Percentiles rank a stretch among this genome's conserved stretches.
These are phyloP conservation scores for Anthostomella pinea DNA, from an alignment of 2,329 filamentous ascomycete genomes.

Conservation along the genomic window DNA sequence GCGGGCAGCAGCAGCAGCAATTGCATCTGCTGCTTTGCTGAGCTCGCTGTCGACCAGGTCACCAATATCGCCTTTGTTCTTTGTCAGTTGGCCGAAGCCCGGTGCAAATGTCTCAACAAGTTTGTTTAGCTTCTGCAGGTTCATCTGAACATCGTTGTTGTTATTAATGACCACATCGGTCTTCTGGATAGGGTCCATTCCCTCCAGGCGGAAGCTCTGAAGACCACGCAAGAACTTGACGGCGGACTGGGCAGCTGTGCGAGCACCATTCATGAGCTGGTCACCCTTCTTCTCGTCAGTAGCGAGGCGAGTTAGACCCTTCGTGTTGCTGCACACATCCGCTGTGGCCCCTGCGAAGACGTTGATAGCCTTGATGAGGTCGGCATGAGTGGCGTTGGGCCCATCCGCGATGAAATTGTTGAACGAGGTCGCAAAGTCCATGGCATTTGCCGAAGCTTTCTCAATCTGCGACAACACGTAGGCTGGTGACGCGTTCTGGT, in stretches of 20 bases:
- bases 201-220: conserved; percentile 90
- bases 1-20: conserved; percentile 85
- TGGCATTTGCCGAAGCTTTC: conserved; percentile 89
- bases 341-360: conserved; percentile 87
- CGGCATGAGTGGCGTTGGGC: conserved; percentile 81
- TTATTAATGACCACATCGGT: conserved; percentile 96
- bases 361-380: conserved; percentile 90
- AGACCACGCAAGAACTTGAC: conserved; percentile 94
- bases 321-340: conserved; percentile 94
- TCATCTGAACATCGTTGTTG: conserved; percentile 94
- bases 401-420: conserved; percentile 98
- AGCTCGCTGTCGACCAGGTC: conserved; percentile 91
- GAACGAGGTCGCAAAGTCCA: conserved; percentile 96
- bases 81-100: conserved; percentile 76
- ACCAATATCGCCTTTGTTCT: conserved; percentile 79
- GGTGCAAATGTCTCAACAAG: conserved; percentile 89
- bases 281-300: conserved; percentile 95
- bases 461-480: conserved; percentile 97
- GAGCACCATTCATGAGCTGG: conserved; percentile 75
- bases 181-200: conserved; percentile 86
- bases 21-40: conserved; percentile 90
- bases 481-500: conserved; percentile 92
- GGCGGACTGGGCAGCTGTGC: conserved; percentile 80
- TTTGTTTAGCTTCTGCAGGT: conserved; percentile 90
- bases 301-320: conserved; percentile 88